A percentile compares a stretch with the other conserved stretches of the same genome.
Conservation (phyloP, 148 eudicot species). For the Rhododendron kiyosumense region DNA sequence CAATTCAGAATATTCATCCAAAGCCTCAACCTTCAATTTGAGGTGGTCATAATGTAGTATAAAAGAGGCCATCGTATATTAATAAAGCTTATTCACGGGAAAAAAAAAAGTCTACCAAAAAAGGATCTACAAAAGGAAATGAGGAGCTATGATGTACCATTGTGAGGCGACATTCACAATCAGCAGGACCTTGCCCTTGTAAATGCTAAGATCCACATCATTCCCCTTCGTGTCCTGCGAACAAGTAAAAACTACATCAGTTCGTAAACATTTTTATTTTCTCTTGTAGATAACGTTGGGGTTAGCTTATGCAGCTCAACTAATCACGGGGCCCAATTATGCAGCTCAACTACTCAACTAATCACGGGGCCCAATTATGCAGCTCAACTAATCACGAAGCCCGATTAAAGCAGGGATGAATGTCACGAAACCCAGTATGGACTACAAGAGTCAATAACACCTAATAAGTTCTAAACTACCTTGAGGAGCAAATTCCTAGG, state of each 20-base stretch:
- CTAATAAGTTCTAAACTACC: no score
- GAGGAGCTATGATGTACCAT: constrained; percentile 26
- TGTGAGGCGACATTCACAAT: constrained; percentile 54
- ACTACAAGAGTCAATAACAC: no score
- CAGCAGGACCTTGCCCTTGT: constrained; percentile 43
- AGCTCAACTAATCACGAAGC: background rate
- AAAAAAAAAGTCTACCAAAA: background rate
- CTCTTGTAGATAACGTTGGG: background rate
- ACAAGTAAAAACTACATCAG: background rate
- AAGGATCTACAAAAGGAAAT: background rate
- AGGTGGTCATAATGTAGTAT: background rate
- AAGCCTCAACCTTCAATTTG: background rate
- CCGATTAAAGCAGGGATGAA: background rate
- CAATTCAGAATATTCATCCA: background rate
- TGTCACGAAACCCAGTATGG: no score
- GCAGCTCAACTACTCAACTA: background rate
- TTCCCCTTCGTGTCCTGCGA: constrained; percentile 41
- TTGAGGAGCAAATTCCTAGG: background rate
- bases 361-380: background rate
- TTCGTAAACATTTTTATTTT: background rate
- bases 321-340: background rate
- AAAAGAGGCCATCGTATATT: background rate
- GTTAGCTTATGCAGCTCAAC: background rate
- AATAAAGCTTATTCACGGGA: background rate
- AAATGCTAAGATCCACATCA: constrained; percentile 42